phyloP scores from a whole-genome alignment of 169 alveolate species.

The Plasmodium yoelii region DNA sequence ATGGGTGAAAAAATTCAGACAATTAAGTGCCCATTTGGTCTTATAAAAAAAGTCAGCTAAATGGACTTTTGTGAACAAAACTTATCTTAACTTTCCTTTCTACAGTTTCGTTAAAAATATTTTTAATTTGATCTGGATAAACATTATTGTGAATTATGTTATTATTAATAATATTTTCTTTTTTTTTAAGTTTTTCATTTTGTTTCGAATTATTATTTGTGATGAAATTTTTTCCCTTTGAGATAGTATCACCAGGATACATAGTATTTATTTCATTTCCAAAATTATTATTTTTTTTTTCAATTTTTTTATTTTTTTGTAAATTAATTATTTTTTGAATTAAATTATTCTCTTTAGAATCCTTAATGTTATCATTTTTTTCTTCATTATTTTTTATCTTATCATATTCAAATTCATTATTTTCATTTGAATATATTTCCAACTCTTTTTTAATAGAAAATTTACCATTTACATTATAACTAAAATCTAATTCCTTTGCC shows the following conservation, averaged over 20 bases:
- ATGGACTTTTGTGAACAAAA: conserved; percentile 48
- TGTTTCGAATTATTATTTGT: neutral
- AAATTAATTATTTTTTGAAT: conserved; percentile 10
- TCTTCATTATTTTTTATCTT: neutral
- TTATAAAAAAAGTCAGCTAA: neutral
- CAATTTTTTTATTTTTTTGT: neutral
- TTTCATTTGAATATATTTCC: conserved; percentile 10
- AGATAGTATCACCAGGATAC: neutral
- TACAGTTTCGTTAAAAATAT: conserved; percentile 50
- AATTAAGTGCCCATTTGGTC: too few relatives aligned
- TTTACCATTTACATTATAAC: neutral
- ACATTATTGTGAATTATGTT: neutral
- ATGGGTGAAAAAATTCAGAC: too few relatives aligned
- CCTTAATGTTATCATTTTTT: conserved; percentile 1
- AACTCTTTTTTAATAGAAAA: conserved; percentile 20
- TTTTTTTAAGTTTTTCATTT: neutral
- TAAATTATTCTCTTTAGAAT: neutral
- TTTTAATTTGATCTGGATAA: conserved; percentile 8
- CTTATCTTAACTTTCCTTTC: conserved; percentile 1
- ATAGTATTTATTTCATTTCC: neutral
- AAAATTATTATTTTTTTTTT: neutral
- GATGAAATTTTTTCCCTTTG: neutral
- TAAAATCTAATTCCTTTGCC: conserved; percentile 40
- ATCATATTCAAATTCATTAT: conserved; percentile 16
- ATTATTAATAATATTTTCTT: neutral